Base-by-base conservation (phyloP, 148 eudicot species). In the Spergularia bocconei region DNA sequence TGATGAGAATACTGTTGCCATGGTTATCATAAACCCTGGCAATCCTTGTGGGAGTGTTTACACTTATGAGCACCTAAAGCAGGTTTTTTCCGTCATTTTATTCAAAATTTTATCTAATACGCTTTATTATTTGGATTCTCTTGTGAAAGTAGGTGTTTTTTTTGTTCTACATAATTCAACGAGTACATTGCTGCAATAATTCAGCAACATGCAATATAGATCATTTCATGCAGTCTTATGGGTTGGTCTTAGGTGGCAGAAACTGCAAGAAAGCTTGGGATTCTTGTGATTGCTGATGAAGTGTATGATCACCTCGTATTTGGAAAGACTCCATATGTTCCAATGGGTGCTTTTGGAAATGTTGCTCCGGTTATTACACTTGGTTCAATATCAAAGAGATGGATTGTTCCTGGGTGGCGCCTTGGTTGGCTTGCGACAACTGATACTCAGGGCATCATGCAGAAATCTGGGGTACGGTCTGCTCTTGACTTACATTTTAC, bases 371-470 rank as follows among this genome's bases (percentile, higher is more conserved):
- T 93, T 70, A 68, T 92, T 55, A 88, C 98, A 5, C 81, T 92
- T 39, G 98, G 96, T 2, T 82, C 98, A 47, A 58, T 92, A 52
- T 92, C 98, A 17, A 92, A 92, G 78, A 79, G 96, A 78, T 93
- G 98, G 98, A 77, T 92, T 39, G 79, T 92, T 79, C 97, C 97
- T 44, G 93, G 97, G 19, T 92, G 95, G 97, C 85, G 96, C 14
- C 62, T 89, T 75, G 98, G 98, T 77, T 93, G 98, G 98, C 78
- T 93, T 41, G 96, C 78, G 1, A 74, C 79, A 39, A 84, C 53
- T 15, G 96, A 93, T 73, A 88, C 89, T 4, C 86, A 78, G 38
- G 90, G 84, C 78, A 58, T 82, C 77, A 81, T 93, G 74, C 78
- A 84, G n/a, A 83, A 79, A 79, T 69, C 79, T 29, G 87, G 93